Percentiles rank a stretch among this genome's conserved stretches.
These are phyloP conservation scores for Coprinellus aureogranulatus DNA, from an alignment of 768 basidiomycete genomes.

Conservation along the genomic window DNA sequence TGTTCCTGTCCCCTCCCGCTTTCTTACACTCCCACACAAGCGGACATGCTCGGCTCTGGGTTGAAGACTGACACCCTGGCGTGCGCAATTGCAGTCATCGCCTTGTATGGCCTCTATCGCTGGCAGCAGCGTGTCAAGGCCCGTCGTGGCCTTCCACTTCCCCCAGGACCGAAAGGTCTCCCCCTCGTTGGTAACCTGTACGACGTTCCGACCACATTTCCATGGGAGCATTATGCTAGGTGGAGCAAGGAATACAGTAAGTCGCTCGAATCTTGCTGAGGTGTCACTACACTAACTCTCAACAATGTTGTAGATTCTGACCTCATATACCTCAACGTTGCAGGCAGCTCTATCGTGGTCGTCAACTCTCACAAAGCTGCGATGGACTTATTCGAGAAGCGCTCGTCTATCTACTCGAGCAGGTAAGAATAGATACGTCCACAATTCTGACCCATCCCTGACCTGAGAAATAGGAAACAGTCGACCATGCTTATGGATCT, in stretches of 20 bases:
- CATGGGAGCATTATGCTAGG: slow-evolving; percentile 34
- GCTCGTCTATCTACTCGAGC: slow-evolving; percentile 37
- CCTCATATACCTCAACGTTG: slow-evolving; percentile 21
- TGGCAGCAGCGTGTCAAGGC: background rate
- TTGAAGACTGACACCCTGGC: no score
- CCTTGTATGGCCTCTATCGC: slow-evolving; percentile 1
- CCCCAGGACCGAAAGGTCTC: slow-evolving; percentile 40
- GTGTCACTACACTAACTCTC: no score
- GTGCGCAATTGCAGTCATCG: no score
- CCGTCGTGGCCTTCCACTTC: slow-evolving; percentile 24
- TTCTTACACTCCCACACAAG: no score
- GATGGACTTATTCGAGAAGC: slow-evolving; percentile 38
- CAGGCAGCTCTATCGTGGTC: slow-evolving; percentile 20
- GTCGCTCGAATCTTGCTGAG: no score
- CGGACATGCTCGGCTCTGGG: no score
- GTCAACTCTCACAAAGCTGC: slow-evolving; percentile 34
- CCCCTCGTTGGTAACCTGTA: slow-evolving; percentile 40
- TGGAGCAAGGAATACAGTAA: slow-evolving; percentile 39
- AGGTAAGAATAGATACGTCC: slow-evolving; percentile 1
- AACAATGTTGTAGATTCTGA: slow-evolving; percentile 22
- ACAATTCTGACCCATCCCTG: background rate
- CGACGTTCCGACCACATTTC: slow-evolving; percentile 35
- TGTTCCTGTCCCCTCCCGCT: no score
- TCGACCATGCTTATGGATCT: slow-evolving; percentile 12
- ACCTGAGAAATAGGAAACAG: background rate